Conservation (phyloP, 176 grass and related monocot species). For the Aegilops bicornis region DNA sequence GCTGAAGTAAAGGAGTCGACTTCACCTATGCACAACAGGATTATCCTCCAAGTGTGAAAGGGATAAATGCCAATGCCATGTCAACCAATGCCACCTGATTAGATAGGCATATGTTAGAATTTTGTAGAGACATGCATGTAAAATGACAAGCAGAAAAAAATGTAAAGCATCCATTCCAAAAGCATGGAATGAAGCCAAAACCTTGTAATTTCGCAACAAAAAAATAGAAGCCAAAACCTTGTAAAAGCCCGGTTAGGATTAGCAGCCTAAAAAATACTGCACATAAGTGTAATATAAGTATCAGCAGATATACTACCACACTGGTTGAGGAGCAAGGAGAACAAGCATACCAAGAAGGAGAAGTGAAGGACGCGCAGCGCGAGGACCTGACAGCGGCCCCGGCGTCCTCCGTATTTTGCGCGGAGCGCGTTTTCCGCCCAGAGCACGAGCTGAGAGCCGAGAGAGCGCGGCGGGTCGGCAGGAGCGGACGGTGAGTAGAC, state of each 20-base stretch:
- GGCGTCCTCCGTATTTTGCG: neutral
- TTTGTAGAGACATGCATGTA: neutral
- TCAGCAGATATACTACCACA: neutral
- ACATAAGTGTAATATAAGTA: neutral
- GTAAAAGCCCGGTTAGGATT: neutral
- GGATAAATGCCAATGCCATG: constrained; percentile 23
- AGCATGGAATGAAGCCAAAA: neutral
- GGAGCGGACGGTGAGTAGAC: neutral
- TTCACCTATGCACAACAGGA: neutral
- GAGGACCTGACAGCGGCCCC: neutral
- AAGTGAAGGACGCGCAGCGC: neutral
- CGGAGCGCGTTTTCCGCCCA: neutral
- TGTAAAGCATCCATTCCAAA: neutral
- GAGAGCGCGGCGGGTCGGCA: neutral
- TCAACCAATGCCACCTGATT: constrained; percentile 22
- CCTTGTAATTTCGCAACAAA: no score
- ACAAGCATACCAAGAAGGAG: neutral
- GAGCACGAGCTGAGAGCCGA: neutral
- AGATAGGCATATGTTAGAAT: neutral
- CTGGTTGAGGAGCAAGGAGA: neutral
- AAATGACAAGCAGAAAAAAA: neutral
- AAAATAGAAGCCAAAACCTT: no score
- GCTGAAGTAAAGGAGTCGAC: constrained; percentile 1
- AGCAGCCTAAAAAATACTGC: neutral
- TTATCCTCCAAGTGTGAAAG: constrained; percentile 30